Evolutionary conservation across 306 rosid species (phyloP), one percentile per base, ranked within the genome.

Genomic region (Bauhinia variegata): DNA sequence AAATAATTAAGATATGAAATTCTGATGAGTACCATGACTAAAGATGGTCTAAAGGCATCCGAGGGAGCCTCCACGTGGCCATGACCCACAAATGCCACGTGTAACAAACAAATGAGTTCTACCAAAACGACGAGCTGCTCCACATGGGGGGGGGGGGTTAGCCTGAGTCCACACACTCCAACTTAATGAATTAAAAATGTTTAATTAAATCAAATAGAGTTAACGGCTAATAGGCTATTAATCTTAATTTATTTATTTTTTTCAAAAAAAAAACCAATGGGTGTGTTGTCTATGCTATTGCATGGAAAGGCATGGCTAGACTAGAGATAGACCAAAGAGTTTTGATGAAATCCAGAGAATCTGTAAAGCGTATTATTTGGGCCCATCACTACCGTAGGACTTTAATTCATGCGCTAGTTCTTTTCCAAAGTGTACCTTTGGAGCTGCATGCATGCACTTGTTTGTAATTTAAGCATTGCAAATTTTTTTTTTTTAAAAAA

Each of bases 41-140:
- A n/a, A n/a, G n/a, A n/a, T n/a, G n/a, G n/a, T n/a, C 7, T 18
- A 30, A 39, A 44, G 63, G 78, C 16, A 84, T 84, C 84, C 78
- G 71, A 84, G 84, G 82, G 48, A 49, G n/a, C 15, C 19, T 17
- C 82, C 79, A 80, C 80, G 86, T 84, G 88, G 71, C 67, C 0
- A n/a, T n/a, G n/a, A n/a, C n/a, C n/a, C n/a, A n/a, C n/a, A n/a
- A n/a, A n/a, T n/a, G 16, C 66, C 76, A 78, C 82, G 78, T 75
- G 15, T 60, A 9, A 7, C 65, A 23, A 19, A 16, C 2, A 11
- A 49, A 15, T 37, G 4, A 12, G n/a, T 14, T 14, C 48, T 71
- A 9, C 23, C 8, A 51, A 66, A 57, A 32, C 58, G 72, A 78
- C 71, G 69, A 33, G 54, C 16, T 55, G 59, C 36, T 15, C 28